These are phyloP conservation scores for Termitomyces sp. DNA, from an alignment of 768 basidiomycete species.

Conservation along the genomic window DNA sequence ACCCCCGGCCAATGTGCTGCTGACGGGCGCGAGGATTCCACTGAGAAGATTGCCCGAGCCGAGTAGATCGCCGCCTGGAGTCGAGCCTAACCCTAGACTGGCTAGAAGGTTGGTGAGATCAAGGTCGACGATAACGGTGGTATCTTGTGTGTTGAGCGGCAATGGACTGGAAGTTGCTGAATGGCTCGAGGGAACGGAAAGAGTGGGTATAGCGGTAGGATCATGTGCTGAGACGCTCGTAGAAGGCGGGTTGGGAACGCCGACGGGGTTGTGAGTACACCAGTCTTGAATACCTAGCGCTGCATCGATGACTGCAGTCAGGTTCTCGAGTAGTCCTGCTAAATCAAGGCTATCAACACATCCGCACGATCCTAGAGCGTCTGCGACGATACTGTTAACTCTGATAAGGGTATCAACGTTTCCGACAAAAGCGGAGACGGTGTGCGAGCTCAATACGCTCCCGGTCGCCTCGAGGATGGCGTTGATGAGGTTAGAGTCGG, in stretches of 20 bases:
- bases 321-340: conserved; percentile 3
- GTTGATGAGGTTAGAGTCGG: conserved; percentile 10
- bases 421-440: conserved; percentile 18
- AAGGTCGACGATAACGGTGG: conserved; percentile 24
- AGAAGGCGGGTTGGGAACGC: background rate
- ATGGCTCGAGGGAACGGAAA: background rate
- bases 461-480: conserved; percentile 16
- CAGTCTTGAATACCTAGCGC: conserved; percentile 13
- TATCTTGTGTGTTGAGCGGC: conserved; percentile 6
- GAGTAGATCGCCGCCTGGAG: background rate
- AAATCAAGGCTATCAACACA: conserved; percentile 11
- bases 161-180: background rate
- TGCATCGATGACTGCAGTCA: conserved; percentile 9
- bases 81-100: conserved; percentile 21
- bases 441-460: conserved; percentile 18
- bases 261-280: conserved; percentile 14
- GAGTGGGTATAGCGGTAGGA: background rate
- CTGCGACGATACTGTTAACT: conserved; percentile 2
- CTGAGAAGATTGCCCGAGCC: background rate
- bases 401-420: conserved; percentile 14
- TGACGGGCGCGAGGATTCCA: background rate
- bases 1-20: background rate
- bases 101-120: conserved; percentile 24
- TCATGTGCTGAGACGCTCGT: background rate
- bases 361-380: conserved; percentile 8